Conservation (phyloP, 2,329 filamentous ascomycete species). For the Dactylonectria macrodidyma region DNA sequence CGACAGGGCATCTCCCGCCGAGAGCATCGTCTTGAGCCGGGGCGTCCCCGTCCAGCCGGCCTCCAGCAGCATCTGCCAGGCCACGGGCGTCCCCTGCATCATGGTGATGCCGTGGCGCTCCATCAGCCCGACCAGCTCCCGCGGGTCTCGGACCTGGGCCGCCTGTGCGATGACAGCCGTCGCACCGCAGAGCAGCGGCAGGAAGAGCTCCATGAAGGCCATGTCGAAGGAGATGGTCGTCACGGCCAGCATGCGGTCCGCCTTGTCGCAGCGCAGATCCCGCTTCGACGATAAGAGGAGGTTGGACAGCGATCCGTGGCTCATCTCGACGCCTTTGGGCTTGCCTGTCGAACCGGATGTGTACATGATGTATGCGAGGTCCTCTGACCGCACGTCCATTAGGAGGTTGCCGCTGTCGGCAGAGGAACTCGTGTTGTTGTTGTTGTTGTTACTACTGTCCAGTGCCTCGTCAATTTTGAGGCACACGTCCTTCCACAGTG, state of each 20-base stretch:
- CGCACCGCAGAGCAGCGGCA: background rate
- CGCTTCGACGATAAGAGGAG: background rate
- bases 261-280: background rate
- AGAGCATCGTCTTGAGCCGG: background rate
- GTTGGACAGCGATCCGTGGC: background rate
- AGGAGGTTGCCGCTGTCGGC: background rate
- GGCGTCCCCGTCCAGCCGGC: background rate
- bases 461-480: background rate
- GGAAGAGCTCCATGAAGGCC: background rate
- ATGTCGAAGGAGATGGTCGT: background rate
- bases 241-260: background rate
- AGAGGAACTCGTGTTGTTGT: background rate
- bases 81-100: background rate
- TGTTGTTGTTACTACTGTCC: background rate
- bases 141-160: background rate
- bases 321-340: background rate
- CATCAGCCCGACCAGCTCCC: background rate
- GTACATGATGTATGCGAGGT: background rate
- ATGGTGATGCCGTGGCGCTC: background rate
- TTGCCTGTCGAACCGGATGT: background rate
- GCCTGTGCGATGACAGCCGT: background rate
- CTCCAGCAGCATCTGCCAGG: constrained; percentile 1
- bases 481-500: background rate
- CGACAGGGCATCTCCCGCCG: background rate
- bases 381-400: background rate